Conservation (phyloP, 129 eudicot species). For the Helianthus tuberosus region DNA sequence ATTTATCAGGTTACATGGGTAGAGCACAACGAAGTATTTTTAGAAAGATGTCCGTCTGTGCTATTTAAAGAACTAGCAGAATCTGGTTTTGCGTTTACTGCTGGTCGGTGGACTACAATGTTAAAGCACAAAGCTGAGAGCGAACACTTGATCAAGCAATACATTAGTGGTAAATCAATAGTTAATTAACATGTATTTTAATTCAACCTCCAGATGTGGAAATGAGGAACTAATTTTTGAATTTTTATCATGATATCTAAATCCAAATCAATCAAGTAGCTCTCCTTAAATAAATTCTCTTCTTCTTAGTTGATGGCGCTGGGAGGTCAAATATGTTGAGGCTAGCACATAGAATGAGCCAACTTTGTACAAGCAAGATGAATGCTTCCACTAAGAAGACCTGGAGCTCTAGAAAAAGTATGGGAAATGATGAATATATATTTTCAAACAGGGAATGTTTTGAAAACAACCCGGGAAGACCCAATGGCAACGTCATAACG, state of each 20-base stretch:
- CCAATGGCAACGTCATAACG: conserved; percentile 27
- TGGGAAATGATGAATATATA: conserved; percentile 35
- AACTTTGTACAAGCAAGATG: conserved; percentile 1
- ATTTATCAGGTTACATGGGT: conserved; percentile 53
- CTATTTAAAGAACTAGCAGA: conserved; percentile 31
- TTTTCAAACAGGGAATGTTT: conserved; percentile 30
- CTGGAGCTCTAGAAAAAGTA: conserved; percentile 38
- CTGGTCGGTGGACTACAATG: conserved; percentile 55
- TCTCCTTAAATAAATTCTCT: too few relatives aligned
- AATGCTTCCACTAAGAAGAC: conserved; percentile 27
- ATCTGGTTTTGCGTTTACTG: conserved; percentile 46
- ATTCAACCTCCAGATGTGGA: too few relatives aligned
- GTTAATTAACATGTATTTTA: neutral
- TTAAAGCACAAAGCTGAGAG: conserved; percentile 42
- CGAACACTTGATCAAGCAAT: conserved; percentile 5
- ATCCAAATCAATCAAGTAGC: too few relatives aligned
- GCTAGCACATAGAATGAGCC: conserved; percentile 49
- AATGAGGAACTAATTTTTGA: too few relatives aligned
- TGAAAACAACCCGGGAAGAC: conserved; percentile 34
- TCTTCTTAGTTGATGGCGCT: too few relatives aligned
- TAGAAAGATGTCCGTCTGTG: conserved; percentile 2
- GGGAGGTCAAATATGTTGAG: too few relatives aligned
- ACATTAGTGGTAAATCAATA: conserved; percentile 16
- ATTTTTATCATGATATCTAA: too few relatives aligned
- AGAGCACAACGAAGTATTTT: conserved; percentile 42